Evolutionary conservation across 768 basidiomycete species (phyloP).

Genomic region (Mycena vitilis): DNA sequence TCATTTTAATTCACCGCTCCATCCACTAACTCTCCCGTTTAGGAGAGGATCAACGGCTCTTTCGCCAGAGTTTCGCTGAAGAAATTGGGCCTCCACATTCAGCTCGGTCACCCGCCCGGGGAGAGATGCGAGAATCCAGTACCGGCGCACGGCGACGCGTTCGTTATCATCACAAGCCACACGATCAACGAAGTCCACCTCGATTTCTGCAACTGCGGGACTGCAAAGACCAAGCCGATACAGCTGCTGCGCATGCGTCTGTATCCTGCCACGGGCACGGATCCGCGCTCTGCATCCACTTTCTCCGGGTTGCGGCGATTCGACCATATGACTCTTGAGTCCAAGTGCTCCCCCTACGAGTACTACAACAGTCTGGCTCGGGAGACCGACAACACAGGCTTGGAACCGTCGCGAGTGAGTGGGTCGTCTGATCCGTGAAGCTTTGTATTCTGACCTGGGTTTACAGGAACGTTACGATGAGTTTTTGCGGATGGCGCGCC

Average conservation of each 20-base stretch:
- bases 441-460: too few relatives aligned
- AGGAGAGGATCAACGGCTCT: not conserved
- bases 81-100: not conserved
- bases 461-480: conserved; percentile 35
- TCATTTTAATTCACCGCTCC: not conserved
- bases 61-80: not conserved
- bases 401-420: not conserved
- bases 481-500: conserved; percentile 33
- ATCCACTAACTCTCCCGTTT: not conserved
- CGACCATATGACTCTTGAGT: conserved; percentile 18
- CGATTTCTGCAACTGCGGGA: not conserved
- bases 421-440: too few relatives aligned
- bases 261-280: not conserved
- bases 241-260: conserved; percentile 1
- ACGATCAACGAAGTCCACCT: not conserved
- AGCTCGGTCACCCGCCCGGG: not conserved
- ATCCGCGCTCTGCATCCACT: not conserved
- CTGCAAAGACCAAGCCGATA: not conserved
- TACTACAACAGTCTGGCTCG: conserved; percentile 31
- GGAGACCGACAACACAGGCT: conserved; percentile 29
- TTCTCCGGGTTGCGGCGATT: conserved; percentile 12
- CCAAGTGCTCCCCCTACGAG: conserved; percentile 31
- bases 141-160: not conserved
- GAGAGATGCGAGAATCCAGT: not conserved
- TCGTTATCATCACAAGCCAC: conserved; percentile 1